These are phyloP conservation scores for Pythium dissotocum DNA, from an alignment of 352 stramenopile species.

Conservation along the genomic window DNA sequence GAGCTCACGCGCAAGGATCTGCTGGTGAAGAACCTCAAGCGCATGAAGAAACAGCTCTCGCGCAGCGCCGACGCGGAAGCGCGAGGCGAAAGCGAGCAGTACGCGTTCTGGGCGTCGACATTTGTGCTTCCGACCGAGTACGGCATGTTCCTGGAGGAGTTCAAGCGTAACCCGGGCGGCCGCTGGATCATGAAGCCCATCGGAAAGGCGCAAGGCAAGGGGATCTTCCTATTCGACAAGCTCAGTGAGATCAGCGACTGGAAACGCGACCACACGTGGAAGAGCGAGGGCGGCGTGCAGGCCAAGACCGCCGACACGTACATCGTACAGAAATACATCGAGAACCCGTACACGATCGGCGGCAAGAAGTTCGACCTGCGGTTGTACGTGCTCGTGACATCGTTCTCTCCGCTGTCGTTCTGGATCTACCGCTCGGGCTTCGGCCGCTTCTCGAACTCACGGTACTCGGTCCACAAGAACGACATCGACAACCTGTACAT, in stretches of 20 bases:
- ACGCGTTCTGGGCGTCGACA: constrained; percentile 63
- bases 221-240: constrained; percentile 86
- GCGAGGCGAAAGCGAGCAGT: constrained; percentile 45
- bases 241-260: constrained; percentile 80
- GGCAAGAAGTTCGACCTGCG: constrained; percentile 93
- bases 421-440: constrained; percentile 75
- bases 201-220: constrained; percentile 62
- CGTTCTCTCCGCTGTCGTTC: constrained; percentile 40
- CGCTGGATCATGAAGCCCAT: constrained; percentile 96
- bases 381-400: constrained; percentile 89
- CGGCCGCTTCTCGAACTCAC: constrained; percentile 63
- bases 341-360: constrained; percentile 87
- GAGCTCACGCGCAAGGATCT: constrained; percentile 91
- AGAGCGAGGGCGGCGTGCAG: constrained; percentile 33
- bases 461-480: constrained; percentile 33
- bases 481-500: constrained; percentile 68
- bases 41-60: constrained; percentile 83
- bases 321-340: constrained; percentile 89
- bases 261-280: constrained; percentile 42
- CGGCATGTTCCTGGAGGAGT: constrained; percentile 71
- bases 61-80: constrained; percentile 45
- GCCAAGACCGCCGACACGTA: constrained; percentile 51
- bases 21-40: constrained; percentile 92
- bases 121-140: constrained; percentile 92
- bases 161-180: constrained; percentile 55